Base-by-base conservation (phyloP, 192 early-diverging fungal species). In the Coemansia sp. region DNA sequence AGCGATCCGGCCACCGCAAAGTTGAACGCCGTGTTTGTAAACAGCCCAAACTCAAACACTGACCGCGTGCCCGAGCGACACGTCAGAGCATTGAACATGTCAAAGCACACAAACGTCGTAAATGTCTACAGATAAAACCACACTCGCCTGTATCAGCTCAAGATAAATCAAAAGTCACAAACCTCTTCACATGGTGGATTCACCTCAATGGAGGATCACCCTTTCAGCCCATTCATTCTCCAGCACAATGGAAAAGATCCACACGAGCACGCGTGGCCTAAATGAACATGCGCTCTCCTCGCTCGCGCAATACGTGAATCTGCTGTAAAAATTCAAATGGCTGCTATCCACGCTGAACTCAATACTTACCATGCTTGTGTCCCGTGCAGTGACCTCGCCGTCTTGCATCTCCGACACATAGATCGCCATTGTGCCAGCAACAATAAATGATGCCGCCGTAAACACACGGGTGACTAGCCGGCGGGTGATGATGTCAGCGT, bases 51-150 rank as follows among this genome's bases (percentile, higher is more conserved):
- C 14, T 81, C 77, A 61, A 90, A 89, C 40, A 94, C 84, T 1
- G 93, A 93, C 61, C 91, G 88, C 47, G 86, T 86, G 17, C 84
- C 84, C 7, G 94, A 96, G 23, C 96, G 88, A 78, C 96, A 98
- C 10, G 92, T 83, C 44, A 96, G 74, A 9, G 93, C 89, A 71
- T 98, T 98, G 82, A 93, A 97, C 86, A 97, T 91, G 68, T 96
- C 95, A 74, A 93, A 97, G 58, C 95, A 87, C 31, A 98, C 94
- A 84, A 98, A 95, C 28, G 89, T 90, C 4, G 96, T 97, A 67
- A 98, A 98, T 1, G 96, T 96, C 92, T 93, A 83, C 42, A 48
- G 25, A 20, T 8, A 36, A 34, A 34, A 34, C 1, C 31, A 34
- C 31, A 34, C 31, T 34, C 7, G 7, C 6, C 26, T 8, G 8